Evolutionary conservation across 2,329 filamentous ascomycete species (phyloP).

Genomic region (Lecanosticta acicola): DNA sequence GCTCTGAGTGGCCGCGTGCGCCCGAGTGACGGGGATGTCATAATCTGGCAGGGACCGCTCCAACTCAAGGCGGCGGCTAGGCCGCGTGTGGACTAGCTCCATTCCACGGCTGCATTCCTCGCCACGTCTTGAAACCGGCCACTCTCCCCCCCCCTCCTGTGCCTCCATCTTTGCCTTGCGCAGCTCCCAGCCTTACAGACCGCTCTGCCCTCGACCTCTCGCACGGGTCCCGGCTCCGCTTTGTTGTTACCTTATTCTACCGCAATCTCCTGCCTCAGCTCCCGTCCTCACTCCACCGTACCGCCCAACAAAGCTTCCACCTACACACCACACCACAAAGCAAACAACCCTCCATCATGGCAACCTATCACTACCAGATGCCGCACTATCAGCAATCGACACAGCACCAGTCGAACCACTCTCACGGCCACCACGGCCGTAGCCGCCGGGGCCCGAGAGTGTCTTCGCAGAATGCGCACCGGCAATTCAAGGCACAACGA

Average conservation of each 20-base stretch:
- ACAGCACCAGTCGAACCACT: conserved; percentile 48
- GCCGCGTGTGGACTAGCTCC: background rate
- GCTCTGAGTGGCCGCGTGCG: conserved; percentile 1
- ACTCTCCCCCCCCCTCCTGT: background rate
- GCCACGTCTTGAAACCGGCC: conserved; percentile 1
- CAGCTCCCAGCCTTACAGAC: background rate
- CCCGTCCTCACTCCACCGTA: conserved; percentile 2
- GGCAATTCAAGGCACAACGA: conserved; percentile 72
- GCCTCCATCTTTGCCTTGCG: background rate
- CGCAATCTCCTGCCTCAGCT: conserved; percentile 9
- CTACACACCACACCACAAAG: conserved; percentile 1
- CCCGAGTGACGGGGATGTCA: conserved; percentile 1
- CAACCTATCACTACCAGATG: conserved; percentile 46
- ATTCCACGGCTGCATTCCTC: background rate
- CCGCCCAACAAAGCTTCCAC: conserved; percentile 1
- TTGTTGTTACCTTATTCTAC: conserved; percentile 12
- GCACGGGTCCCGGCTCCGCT: conserved; percentile 9
- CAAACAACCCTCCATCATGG: conserved; percentile 32
- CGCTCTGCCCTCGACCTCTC: no score
- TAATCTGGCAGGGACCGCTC: background rate
- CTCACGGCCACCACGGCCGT: conserved; percentile 78
- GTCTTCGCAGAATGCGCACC: conserved; percentile 75
- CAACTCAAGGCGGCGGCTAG: background rate
- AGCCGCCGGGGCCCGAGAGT: conserved; percentile 78
- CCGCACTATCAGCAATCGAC: conserved; percentile 44